Evolutionary conservation across 2,329 filamentous ascomycete species (phyloP).

Genomic region (Trichophyton verrucosum): DNA sequence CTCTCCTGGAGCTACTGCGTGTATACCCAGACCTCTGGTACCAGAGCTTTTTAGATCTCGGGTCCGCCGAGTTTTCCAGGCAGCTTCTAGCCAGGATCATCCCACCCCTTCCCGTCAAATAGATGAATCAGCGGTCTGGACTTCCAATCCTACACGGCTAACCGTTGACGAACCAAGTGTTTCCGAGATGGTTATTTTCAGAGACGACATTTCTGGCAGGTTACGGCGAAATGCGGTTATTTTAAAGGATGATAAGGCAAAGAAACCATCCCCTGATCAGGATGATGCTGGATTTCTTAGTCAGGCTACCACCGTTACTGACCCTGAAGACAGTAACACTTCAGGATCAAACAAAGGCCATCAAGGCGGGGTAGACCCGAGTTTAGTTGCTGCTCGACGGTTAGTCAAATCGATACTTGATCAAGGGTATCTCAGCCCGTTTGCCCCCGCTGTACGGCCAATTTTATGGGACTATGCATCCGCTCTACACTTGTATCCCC

Average conservation of each 20-base stretch:
- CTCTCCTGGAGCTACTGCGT: slow-evolving; percentile 36
- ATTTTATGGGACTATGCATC: slow-evolving; percentile 80
- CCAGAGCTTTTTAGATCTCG: slow-evolving; percentile 85
- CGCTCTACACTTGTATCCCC: slow-evolving; percentile 68
- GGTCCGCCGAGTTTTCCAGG: slow-evolving; percentile 65
- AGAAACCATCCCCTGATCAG: slow-evolving; percentile 1
- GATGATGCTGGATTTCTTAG: background rate
- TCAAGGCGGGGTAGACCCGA: background rate
- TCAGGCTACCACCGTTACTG: background rate
- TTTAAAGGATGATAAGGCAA: slow-evolving; percentile 32
- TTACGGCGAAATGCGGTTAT: slow-evolving; percentile 64
- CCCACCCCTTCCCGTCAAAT: slow-evolving; percentile 21
- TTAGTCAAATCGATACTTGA: slow-evolving; percentile 86
- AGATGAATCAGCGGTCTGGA: slow-evolving; percentile 59
- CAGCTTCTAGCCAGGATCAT: slow-evolving; percentile 44
- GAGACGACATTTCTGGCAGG: slow-evolving; percentile 74
- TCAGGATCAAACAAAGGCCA: slow-evolving; percentile 7
- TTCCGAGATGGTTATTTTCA: slow-evolving; percentile 67
- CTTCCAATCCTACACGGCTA: slow-evolving; percentile 72
- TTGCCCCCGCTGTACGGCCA: slow-evolving; percentile 64
- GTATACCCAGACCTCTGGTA: slow-evolving; percentile 42
- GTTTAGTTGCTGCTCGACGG: slow-evolving; percentile 47
- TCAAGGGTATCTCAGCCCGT: slow-evolving; percentile 79
- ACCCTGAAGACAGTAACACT: background rate
- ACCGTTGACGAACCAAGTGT: slow-evolving; percentile 62